Base-by-base conservation (phyloP, 2,329 filamentous ascomycete species). In the Lizonia empirigonia region DNA sequence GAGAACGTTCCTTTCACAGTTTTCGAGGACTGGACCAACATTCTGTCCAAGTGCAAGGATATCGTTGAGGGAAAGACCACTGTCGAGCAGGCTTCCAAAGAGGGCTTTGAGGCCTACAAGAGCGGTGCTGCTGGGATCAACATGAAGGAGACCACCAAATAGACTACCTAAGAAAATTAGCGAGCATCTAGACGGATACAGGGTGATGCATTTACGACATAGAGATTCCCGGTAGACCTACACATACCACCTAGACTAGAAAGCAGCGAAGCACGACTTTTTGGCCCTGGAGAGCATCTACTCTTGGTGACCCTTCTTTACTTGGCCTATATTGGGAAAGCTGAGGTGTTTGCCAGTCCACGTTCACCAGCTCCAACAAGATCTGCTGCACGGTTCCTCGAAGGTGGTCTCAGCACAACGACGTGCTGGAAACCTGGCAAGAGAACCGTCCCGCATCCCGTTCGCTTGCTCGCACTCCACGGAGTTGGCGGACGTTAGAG, bases 1-100 rank as follows among this genome's bases (percentile, higher is more conserved):
- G 85, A 96, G 72, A 84, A 88, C 8, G 86, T 96, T 16, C 91
- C 92, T 0, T 97, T 95, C 73, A 93, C 90, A 12, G 85, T 89
- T 3, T 97, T 97, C 71, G 81, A 89, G 64, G 85, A 92, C 77
- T 97, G 93, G 85, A 83, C 83, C 6, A 84, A 86, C 57, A 96
- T 96, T 67, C 80, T 90, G 38, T 79, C 82, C 55, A 88, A 87
- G 23, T 87, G 90, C 55, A 86, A 90, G 77, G 85, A 88, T 52
- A 90, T 97, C 65, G 79, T 81, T 50, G 84, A 84, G 24, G 90
- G 90, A 19, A 86, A 87, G 71, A 82, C 82, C 13, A 86, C 81
- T 18, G 84, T 91, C 7, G 78, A 89, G 64, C 84, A 89, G 36
- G 87, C 90, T 19, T 89, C 90, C 9, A 71, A 76, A 47, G 74